Conservation (phyloP, 2,329 filamentous ascomycete species). For the Colletotrichum echinochloae region DNA sequence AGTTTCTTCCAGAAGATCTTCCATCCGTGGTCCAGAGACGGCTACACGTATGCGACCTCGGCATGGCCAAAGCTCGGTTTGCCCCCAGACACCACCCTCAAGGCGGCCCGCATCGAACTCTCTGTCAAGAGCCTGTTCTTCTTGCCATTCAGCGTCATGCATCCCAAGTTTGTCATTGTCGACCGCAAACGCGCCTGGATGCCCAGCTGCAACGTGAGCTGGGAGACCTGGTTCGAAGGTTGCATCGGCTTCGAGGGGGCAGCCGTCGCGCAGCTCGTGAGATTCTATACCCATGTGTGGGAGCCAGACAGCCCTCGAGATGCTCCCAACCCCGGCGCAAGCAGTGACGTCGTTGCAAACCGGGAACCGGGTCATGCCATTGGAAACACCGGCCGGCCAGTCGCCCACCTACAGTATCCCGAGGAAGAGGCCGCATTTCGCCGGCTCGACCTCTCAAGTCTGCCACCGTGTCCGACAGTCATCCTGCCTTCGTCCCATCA, state of each 20-base stretch:
- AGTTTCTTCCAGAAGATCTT: slow-evolving; percentile 80
- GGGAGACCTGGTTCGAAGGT: slow-evolving; percentile 89
- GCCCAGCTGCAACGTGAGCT: slow-evolving; percentile 87
- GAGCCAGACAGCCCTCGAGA: slow-evolving; percentile 42
- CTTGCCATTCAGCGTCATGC: slow-evolving; percentile 85
- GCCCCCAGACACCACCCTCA: slow-evolving; percentile 63
- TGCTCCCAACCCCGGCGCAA: slow-evolving; percentile 16
- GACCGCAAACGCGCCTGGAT: slow-evolving; percentile 76
- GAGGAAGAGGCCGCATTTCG: slow-evolving; percentile 33
- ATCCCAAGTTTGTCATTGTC: slow-evolving; percentile 84
- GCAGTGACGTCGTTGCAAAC: background rate
- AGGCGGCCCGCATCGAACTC: slow-evolving; percentile 72
- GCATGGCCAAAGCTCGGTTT: slow-evolving; percentile 76
- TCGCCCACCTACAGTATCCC: background rate
- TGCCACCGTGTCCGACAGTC: slow-evolving; percentile 61
- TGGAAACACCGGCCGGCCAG: slow-evolving; percentile 6
- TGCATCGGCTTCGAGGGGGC: slow-evolving; percentile 75
- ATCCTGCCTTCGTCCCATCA: slow-evolving; percentile 82
- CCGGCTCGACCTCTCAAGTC: slow-evolving; percentile 36
- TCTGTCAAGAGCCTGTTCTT: slow-evolving; percentile 83
- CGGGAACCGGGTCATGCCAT: background rate
- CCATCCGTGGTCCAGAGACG: slow-evolving; percentile 73
- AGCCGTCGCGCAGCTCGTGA: slow-evolving; percentile 70
- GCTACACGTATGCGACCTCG: slow-evolving; percentile 69
- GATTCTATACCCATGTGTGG: slow-evolving; percentile 80